Percentiles rank a stretch among this genome's conserved stretches.
Conservation (phyloP, 2,329 filamentous ascomycete species). For the Orbilia quercus region DNA sequence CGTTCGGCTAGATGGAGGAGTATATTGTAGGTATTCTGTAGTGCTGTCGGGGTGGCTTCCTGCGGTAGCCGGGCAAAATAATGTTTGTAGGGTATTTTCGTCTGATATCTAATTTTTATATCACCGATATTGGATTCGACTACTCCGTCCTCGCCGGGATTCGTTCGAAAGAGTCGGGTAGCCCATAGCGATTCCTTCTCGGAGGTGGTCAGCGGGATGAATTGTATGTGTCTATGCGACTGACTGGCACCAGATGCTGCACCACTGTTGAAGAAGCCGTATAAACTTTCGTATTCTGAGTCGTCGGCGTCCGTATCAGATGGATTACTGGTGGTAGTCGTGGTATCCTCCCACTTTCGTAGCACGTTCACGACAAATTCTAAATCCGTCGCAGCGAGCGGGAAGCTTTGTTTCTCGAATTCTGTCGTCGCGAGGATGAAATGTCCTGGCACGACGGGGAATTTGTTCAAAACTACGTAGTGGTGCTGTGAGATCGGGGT, state of each 20-base stretch:
- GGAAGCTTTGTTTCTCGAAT: slow-evolving; percentile 73
- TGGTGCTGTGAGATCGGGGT: slow-evolving; percentile 67
- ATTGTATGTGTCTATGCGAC: slow-evolving; percentile 59
- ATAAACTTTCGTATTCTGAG: slow-evolving; percentile 9
- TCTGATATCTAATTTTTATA: slow-evolving; percentile 42
- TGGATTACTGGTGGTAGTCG: not conserved
- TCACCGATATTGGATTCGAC: slow-evolving; percentile 4
- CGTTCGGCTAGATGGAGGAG: slow-evolving; percentile 44
- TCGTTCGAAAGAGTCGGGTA: slow-evolving; percentile 8
- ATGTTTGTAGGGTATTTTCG: slow-evolving; percentile 54
- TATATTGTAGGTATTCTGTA: slow-evolving; percentile 32
- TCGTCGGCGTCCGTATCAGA: slow-evolving; percentile 10
- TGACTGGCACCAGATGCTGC: slow-evolving; percentile 57
- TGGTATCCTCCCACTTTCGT: slow-evolving; percentile 9
- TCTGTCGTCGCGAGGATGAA: slow-evolving; percentile 76
- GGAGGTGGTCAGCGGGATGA: slow-evolving; percentile 44
- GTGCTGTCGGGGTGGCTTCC: slow-evolving; percentile 22
- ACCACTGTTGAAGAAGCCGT: slow-evolving; percentile 59
- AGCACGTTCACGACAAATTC: slow-evolving; percentile 26
- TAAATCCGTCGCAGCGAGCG: slow-evolving; percentile 22
- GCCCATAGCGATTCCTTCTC: slow-evolving; percentile 35
- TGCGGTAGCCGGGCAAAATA: slow-evolving; percentile 38
- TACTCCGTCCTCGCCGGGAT: slow-evolving; percentile 14
- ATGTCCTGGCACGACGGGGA: slow-evolving; percentile 76
- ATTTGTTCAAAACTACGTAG: slow-evolving; percentile 78